Percentiles rank a stretch among this genome's conserved stretches.
phyloP scores from a whole-genome alignment of 164 flowering plant genomes.

The Vitis rotundifolia region DNA sequence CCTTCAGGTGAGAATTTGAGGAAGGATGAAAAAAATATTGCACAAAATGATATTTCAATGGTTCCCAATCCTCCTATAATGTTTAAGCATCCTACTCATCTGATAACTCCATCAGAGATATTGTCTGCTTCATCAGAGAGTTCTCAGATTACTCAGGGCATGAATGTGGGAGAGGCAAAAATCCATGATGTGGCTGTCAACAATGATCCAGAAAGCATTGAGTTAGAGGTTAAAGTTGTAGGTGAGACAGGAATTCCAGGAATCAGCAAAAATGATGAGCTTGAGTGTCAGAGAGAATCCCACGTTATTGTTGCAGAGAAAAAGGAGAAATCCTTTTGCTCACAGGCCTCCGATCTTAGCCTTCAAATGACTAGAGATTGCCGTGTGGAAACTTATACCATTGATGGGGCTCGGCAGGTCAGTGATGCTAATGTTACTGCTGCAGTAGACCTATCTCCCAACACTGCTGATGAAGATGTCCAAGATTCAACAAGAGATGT shows the following conservation, averaged over 20 bases:
- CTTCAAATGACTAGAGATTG: slow-evolving; percentile 54
- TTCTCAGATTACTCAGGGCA: slow-evolving; percentile 31
- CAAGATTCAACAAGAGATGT: slow-evolving; percentile 38
- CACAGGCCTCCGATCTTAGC: slow-evolving; percentile 71
- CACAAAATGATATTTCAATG: slow-evolving; percentile 41
- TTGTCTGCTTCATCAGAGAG: slow-evolving; percentile 60
- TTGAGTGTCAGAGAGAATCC: slow-evolving; percentile 34
- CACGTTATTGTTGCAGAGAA: slow-evolving; percentile 29
- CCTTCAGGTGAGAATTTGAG: slow-evolving; percentile 36
- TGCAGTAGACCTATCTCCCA: slow-evolving; percentile 28
- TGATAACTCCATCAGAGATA: slow-evolving; percentile 84
- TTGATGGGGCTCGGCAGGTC: slow-evolving; percentile 40
- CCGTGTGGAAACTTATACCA: slow-evolving; percentile 34
- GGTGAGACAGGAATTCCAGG: slow-evolving; percentile 53
- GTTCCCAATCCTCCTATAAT: slow-evolving; percentile 35
- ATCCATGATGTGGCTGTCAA: slow-evolving; percentile 53
- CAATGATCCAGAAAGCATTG: slow-evolving; percentile 44
- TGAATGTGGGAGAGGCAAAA: slow-evolving; percentile 42
- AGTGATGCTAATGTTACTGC: slow-evolving; percentile 34
- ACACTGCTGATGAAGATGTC: slow-evolving; percentile 34
- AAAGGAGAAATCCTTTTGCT: slow-evolving; percentile 57
- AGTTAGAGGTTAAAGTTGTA: slow-evolving; percentile 74
- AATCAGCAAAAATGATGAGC: slow-evolving; percentile 30
- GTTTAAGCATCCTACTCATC: slow-evolving; percentile 76
- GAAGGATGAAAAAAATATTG: slow-evolving; percentile 34